Percentiles rank a stretch among this genome's conserved stretches.
These are phyloP conservation scores for Acacia concinna DNA, from an alignment of 331 rosid genomes.

Conservation along the genomic window DNA sequence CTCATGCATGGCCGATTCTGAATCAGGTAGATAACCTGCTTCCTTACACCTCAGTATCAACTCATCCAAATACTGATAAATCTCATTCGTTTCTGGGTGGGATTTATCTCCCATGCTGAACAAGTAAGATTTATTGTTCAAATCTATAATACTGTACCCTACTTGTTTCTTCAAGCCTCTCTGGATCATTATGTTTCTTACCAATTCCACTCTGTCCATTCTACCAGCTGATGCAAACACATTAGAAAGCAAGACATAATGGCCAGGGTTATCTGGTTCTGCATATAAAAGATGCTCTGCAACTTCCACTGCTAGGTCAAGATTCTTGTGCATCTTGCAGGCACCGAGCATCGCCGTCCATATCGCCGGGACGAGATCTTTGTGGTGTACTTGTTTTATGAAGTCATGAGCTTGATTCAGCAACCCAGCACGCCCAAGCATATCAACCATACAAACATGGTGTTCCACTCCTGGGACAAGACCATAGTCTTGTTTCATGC, in stretches of 20 bases:
- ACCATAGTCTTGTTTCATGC: slow-evolving; percentile 64
- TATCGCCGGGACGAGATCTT: slow-evolving; percentile 56
- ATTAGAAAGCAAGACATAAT: slow-evolving; percentile 88
- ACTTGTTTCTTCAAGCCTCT: slow-evolving; percentile 70
- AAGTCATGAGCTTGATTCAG: slow-evolving; percentile 68
- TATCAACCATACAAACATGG: slow-evolving; percentile 85
- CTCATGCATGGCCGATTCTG: slow-evolving; percentile 73
- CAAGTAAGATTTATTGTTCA: slow-evolving; percentile 50
- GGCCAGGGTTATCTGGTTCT: slow-evolving; percentile 88
- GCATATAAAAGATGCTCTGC: slow-evolving; percentile 70
- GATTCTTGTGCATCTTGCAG: slow-evolving; percentile 53
- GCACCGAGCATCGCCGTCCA: slow-evolving; percentile 82
- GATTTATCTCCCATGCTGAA: slow-evolving; percentile 86
- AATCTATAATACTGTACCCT: slow-evolving; percentile 82
- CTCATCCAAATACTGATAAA: slow-evolving; percentile 63
- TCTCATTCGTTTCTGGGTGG: slow-evolving; percentile 51
- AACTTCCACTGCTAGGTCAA: slow-evolving; percentile 61
- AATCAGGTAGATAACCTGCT: slow-evolving; percentile 62
- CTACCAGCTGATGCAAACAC: slow-evolving; percentile 73
- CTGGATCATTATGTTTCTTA: slow-evolving; percentile 67
- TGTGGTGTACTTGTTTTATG: slow-evolving; percentile 38
- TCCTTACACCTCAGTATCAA: slow-evolving; percentile 70
- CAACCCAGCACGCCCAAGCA: slow-evolving; percentile 92
- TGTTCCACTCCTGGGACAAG: slow-evolving; percentile 82
- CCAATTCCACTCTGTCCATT: slow-evolving; percentile 77